Conservation (phyloP, 257 asterid genomes). For the Solanum ossicruentum region DNA sequence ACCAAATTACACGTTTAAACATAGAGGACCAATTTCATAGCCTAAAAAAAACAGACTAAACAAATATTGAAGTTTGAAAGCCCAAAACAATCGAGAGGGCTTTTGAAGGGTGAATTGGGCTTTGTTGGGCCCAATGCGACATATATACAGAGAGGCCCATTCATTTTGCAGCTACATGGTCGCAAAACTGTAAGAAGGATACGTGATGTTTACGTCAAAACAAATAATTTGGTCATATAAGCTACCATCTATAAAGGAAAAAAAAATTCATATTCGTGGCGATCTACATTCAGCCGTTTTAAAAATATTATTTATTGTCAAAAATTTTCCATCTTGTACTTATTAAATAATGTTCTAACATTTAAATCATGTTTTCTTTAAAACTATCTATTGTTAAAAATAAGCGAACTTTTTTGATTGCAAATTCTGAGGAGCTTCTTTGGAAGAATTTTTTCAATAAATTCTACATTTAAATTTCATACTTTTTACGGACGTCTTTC, state of each 20-base stretch:
- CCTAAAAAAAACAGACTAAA: neutral
- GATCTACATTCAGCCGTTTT: neutral
- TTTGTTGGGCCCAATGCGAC: neutral
- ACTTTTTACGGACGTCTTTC: neutral
- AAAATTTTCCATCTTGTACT: neutral
- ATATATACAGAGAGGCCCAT: neutral
- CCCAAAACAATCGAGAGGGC: neutral
- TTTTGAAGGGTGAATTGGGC: neutral
- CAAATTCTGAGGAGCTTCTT: neutral
- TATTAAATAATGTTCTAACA: neutral
- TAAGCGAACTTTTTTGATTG: neutral
- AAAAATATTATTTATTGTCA: neutral
- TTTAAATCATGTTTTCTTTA: neutral
- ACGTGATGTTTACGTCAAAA: neutral
- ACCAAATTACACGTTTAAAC: neutral
- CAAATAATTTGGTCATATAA: neutral
- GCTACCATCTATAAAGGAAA: too few species aligned
- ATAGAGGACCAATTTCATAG: neutral
- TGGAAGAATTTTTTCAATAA: neutral
- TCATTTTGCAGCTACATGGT: neutral
- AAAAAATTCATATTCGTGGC: neutral
- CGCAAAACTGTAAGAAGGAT: neutral
- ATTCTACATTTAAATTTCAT: neutral
- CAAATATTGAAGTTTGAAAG: neutral
- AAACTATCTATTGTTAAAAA: neutral